Evolutionary conservation across 441 rosid genomes (phyloP).

Genomic region (Rhodomyrtus psidioides): DNA sequence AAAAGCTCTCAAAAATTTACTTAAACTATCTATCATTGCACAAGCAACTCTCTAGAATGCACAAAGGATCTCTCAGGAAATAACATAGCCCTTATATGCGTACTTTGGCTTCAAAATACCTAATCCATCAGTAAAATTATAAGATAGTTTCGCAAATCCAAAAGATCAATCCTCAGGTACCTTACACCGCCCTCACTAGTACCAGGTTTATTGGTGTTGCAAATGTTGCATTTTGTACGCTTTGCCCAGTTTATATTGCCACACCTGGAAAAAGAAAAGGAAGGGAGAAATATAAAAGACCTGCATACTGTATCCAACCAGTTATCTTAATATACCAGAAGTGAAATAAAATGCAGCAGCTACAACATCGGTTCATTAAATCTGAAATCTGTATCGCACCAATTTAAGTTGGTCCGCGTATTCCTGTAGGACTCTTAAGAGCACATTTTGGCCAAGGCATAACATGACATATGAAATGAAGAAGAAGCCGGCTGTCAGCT

Average conservation of each 20-base stretch:
- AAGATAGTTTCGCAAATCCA: not conserved
- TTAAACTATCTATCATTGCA: not conserved
- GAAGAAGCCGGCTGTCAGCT: not conserved
- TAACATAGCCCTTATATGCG: not conserved
- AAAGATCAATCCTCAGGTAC: conserved; percentile 20
- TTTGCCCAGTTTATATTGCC: conserved; percentile 98
- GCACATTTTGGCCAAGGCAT: not conserved
- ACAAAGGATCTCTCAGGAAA: not conserved
- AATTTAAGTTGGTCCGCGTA: not conserved
- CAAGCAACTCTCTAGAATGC: not conserved
- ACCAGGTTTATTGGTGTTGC: conserved; percentile 97
- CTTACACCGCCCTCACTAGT: conserved; percentile 93
- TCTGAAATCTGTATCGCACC: not conserved
- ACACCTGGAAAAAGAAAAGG: conserved; percentile 46
- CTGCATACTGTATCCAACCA: not conserved
- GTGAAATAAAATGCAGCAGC: not conserved
- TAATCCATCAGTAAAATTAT: not conserved
- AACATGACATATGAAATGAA: not conserved
- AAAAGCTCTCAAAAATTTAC: not conserved
- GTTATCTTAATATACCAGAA: not conserved
- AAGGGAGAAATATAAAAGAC: not conserved
- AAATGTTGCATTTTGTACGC: conserved; percentile 83
- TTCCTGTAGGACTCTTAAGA: not conserved
- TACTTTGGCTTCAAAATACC: not conserved
- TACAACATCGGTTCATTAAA: not conserved